Conservation (phyloP, 2,329 filamentous ascomycete species). For the Metarhizium robertsii region DNA sequence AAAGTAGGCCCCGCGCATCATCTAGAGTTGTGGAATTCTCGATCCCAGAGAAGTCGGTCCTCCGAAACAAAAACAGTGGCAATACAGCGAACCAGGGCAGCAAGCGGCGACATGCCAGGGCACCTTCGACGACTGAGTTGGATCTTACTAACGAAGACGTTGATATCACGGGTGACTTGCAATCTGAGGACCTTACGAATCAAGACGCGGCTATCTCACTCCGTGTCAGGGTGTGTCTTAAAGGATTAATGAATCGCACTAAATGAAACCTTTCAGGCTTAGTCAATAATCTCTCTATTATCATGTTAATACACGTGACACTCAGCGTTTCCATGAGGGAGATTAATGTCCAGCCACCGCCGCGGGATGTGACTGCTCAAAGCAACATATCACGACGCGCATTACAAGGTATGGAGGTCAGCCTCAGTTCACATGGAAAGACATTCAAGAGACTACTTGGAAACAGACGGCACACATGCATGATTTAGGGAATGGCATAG, state of each 20-base stretch:
- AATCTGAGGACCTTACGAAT: slow-evolving; percentile 22
- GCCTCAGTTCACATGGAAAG: slow-evolving; percentile 30
- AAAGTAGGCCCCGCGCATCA: slow-evolving; percentile 13
- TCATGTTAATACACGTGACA: too few relatives aligned
- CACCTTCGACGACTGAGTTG: slow-evolving; percentile 12
- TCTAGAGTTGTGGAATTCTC: slow-evolving; percentile 29
- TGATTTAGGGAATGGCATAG: neutral
- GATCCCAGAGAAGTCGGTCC: slow-evolving; percentile 25
- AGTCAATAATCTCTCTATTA: too few relatives aligned
- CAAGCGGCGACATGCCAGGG: slow-evolving; percentile 24
- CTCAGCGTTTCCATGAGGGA: slow-evolving; percentile 18
- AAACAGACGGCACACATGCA: neutral
- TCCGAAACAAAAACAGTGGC: slow-evolving; percentile 16
- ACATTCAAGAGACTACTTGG: slow-evolving; percentile 21
- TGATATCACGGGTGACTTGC: slow-evolving; percentile 25
- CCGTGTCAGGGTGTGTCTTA: too few relatives aligned
- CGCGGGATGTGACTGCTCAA: slow-evolving; percentile 11
- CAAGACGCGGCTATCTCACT: slow-evolving; percentile 24
- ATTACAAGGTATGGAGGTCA: too few relatives aligned
- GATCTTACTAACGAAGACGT: slow-evolving; percentile 22
- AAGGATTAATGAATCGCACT: too few relatives aligned
- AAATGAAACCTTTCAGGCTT: too few relatives aligned
- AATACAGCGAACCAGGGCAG: slow-evolving; percentile 32
- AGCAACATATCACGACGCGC: slow-evolving; percentile 16
- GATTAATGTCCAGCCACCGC: slow-evolving; percentile 4